Base-by-base conservation (phyloP, 495 filamentous ascomycete species). In the Monascus purpureus region DNA sequence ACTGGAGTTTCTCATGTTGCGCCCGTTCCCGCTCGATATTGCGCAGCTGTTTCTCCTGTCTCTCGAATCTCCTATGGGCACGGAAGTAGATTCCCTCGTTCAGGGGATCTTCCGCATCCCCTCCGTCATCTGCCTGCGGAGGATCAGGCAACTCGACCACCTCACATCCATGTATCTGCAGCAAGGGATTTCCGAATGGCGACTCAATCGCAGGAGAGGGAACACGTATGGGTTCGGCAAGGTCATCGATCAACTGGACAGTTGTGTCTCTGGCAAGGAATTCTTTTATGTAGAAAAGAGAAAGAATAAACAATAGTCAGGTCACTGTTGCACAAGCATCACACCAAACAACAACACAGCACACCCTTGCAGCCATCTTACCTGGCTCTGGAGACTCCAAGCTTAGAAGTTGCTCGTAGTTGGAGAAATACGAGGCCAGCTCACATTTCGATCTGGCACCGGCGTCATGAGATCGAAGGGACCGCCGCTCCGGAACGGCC, bases 1-100 rank as follows among this genome's bases (percentile, higher is more conserved):
- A 70, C 42, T 87, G 79, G 32, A 84, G 75, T 41, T 85, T 82
- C 47, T 96, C 85, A 64, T 95, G 86, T 55, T 88, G 81, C 2
- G 88, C 84, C 1, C 80, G 73, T 39, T 90, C 85, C 46, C 80
- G 84, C 49, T 96, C 92, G 24, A 88, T 80, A 47, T 96, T 96
- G 19, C 90, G 79, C 13, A 93, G 75, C 17, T 86, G 80, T 43
- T 88, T 93, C 55, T 99, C 90, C 44, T 80, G 68, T n/a, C 86
- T 66, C 45, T 92, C 83, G 32, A 81, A 74, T 36, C 77, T 77
- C 23, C 74, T 70, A 48, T 95, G 86, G 0, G 77, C 63, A 1
- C 69, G 65, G 38, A 75, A 69, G 52, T 73, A 93, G 28, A 72
- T 46, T 0, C 60, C 56, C 45, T 92, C 82, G 20, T 67, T 56